A percentile compares a stretch with the other conserved stretches of the same genome.
phyloP scores from a whole-genome alignment of 2,329 filamentous ascomycete genomes.

The Claviceps maximensis region DNA sequence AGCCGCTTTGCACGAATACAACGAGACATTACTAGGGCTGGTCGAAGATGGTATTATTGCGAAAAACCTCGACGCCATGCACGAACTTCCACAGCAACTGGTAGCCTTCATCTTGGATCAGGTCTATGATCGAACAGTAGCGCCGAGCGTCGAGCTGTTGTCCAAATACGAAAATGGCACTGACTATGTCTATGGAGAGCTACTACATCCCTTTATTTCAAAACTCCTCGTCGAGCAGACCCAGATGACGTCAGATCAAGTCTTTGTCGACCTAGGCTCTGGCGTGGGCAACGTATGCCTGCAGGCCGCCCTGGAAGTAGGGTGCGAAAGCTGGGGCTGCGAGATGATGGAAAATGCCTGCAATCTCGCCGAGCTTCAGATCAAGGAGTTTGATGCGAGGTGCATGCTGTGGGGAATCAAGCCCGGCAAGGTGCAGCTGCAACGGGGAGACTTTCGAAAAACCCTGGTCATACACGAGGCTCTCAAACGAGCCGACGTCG shows the following conservation, averaged over 20 bases:
- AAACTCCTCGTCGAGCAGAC: constrained; percentile 67
- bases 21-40: constrained; percentile 51
- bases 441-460: constrained; percentile 72
- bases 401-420: constrained; percentile 81
- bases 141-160: constrained; percentile 72
- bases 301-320: constrained; percentile 84
- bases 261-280: constrained; percentile 90
- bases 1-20: constrained; percentile 63
- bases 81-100: constrained; percentile 56
- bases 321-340: constrained; percentile 90
- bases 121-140: constrained; percentile 84
- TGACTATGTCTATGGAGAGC: constrained; percentile 89
- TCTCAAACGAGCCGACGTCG: constrained; percentile 78
- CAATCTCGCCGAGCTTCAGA: constrained; percentile 66
- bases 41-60: constrained; percentile 59
- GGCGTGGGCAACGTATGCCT: constrained; percentile 93
- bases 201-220: constrained; percentile 72
- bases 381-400: constrained; percentile 70
- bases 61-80: constrained; percentile 55
- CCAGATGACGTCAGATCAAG: constrained; percentile 64
- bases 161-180: constrained; percentile 79
- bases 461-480: constrained; percentile 56
- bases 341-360: constrained; percentile 92
- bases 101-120: constrained; percentile 75
- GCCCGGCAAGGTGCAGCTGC: constrained; percentile 65